Base-by-base conservation (phyloP, 495 filamentous ascomycete genomes). In the Aspergillus asperescens region DNA sequence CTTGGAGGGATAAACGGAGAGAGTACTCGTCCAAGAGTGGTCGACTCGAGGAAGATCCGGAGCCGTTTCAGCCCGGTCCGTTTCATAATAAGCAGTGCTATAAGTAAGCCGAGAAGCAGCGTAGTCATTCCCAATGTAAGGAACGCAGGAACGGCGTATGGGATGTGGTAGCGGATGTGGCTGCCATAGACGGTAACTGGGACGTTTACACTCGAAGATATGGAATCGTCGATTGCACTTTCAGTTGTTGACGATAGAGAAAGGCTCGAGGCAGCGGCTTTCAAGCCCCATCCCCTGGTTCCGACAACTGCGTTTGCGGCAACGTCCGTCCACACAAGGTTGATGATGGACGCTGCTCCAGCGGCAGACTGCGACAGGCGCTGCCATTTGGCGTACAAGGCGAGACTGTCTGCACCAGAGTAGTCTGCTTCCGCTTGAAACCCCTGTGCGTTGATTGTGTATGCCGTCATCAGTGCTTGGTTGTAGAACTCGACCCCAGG, bases 321-420 rank as follows among this genome's bases (percentile, higher is more conserved):
- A 2, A 65, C 23, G 42, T 77, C 72, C 0, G 73, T 73, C 63
- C 65, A 76, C 25, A 75, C 63, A 0, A 73, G 59, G 40, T 76
- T 70, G 4, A 69, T 40, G 31, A 76, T 76, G 19, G 22, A 4
- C 66, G 38, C 12, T 39, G 34, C 19, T 20, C 18, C 22, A n/a
- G 13, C 19, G 1, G 13, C 45, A 22, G 27, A 63, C 34, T 27
- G 18, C 10, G 32, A 59, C 50, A 47, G 62, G n/a, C 8, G 23
- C 18, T 34, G 37, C 43, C 37, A 64, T 31, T 42, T 59, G 3
- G 39, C 39, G 9, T 27, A 47, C 16, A 49, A 39, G 31, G 53
- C 24, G 0, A 24, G 12, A 12, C 27, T 44, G 4, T 44, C 42
- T 3, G 1, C 9, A 2, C 49, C 55, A n/a, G 35, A 53, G 15